Conservation (phyloP, 352 stramenopile genomes). For the Globisporangium paroecandrum region DNA sequence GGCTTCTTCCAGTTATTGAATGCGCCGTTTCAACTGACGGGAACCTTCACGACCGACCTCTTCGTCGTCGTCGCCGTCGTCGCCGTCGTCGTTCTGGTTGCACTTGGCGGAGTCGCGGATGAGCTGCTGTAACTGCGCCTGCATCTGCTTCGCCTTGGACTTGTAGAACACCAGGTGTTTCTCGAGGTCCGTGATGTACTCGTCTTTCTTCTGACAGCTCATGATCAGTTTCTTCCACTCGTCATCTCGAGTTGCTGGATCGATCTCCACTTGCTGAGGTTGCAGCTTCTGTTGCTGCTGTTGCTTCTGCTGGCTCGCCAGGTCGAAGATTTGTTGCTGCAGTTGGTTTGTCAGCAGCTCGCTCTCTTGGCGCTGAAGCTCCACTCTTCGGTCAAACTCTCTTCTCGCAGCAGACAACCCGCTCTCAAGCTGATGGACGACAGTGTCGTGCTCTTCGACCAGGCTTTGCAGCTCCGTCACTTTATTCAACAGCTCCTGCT, state of each 20-base stretch:
- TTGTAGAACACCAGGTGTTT: constrained; percentile 88
- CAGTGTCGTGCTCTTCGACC: constrained; percentile 47
- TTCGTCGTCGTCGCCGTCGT: constrained; percentile 22
- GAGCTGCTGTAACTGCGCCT: constrained; percentile 75
- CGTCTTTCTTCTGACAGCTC: constrained; percentile 72
- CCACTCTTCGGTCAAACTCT: constrained; percentile 72
- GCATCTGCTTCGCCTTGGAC: constrained; percentile 83
- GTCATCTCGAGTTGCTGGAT: constrained; percentile 45
- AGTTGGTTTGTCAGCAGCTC: constrained; percentile 25
- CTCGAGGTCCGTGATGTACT: constrained; percentile 79
- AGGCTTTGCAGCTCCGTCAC: constrained; percentile 33
- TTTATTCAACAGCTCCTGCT: constrained; percentile 37
- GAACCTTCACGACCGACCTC: background rate
- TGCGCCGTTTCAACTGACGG: constrained; percentile 40
- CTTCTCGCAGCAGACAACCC: constrained; percentile 53
- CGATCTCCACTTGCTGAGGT: constrained; percentile 15
- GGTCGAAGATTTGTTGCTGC: constrained; percentile 38
- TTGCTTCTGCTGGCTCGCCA: constrained; percentile 22
- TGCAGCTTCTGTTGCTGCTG: constrained; percentile 20
- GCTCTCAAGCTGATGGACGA: constrained; percentile 56
- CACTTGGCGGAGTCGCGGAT: constrained; percentile 54
- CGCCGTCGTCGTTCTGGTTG: constrained; percentile 26
- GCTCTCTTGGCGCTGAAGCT: constrained; percentile 47
- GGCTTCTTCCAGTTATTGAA: constrained; percentile 69
- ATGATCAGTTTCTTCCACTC: constrained; percentile 73